These are phyloP conservation scores for Coemansia erecta DNA, from an alignment of 192 early-diverging fungal species.

Conservation along the genomic window DNA sequence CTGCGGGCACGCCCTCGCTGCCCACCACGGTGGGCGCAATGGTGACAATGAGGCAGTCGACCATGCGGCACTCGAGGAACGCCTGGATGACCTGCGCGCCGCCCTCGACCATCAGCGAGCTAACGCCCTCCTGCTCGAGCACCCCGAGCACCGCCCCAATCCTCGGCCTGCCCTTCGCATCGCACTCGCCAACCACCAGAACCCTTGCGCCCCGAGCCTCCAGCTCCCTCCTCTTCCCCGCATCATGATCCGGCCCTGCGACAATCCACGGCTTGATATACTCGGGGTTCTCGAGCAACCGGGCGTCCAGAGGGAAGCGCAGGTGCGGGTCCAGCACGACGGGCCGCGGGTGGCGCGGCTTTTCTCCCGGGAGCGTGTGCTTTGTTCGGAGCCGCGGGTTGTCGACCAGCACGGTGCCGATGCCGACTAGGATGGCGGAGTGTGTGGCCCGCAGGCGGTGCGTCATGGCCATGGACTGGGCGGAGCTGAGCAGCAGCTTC, in stretches of 20 bases:
- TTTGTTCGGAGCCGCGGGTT: slow-evolving; percentile 66
- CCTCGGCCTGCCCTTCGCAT: slow-evolving; percentile 4
- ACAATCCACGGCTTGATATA: slow-evolving; percentile 61
- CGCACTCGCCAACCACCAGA: slow-evolving; percentile 30
- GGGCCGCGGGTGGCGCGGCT: slow-evolving; percentile 58
- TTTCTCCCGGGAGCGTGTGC: slow-evolving; percentile 10
- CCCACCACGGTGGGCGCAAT: slow-evolving; percentile 71
- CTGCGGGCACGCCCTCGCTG: slow-evolving; percentile 54
- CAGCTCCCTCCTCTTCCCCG: slow-evolving; percentile 29
- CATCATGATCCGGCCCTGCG: slow-evolving; percentile 27
- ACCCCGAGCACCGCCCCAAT: slow-evolving; percentile 16
- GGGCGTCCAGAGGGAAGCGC: slow-evolving; percentile 59
- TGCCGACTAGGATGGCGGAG: slow-evolving; percentile 85
- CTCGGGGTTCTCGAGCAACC: slow-evolving; percentile 49
- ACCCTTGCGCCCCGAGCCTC: slow-evolving; percentile 63
- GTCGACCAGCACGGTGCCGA: slow-evolving; percentile 78
- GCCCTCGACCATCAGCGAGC: slow-evolving; percentile 84
- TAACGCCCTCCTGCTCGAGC: slow-evolving; percentile 42
- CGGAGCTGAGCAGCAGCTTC: slow-evolving; percentile 70
- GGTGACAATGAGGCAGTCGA: slow-evolving; percentile 58
- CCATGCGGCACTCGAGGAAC: slow-evolving; percentile 48
- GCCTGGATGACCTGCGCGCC: slow-evolving; percentile 72
- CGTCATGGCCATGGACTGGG: slow-evolving; percentile 75
- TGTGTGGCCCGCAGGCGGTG: slow-evolving; percentile 71
- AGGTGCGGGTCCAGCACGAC: slow-evolving; percentile 76